These are phyloP conservation scores for Rosa hybrid DNA, from an alignment of 331 rosid genomes.

Conservation along the genomic window DNA sequence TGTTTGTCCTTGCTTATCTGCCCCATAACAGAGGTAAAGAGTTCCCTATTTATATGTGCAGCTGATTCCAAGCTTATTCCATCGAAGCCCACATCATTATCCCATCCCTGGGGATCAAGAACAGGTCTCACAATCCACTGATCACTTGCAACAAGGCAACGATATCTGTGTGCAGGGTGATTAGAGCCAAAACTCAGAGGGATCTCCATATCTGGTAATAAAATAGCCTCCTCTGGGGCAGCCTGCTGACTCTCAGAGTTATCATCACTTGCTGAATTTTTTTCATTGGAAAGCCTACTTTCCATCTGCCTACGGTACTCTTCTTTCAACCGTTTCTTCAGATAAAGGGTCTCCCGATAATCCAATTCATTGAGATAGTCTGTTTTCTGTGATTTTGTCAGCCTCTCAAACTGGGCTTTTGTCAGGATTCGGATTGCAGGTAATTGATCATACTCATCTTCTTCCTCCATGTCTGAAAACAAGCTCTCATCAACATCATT, in stretches of 20 bases:
- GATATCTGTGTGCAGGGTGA: conserved; percentile 72
- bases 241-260: conserved; percentile 53
- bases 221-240: conserved; percentile 65
- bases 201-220: conserved; percentile 82
- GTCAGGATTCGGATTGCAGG: conserved; percentile 78
- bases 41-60: conserved; percentile 51
- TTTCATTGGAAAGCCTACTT: conserved; percentile 41
- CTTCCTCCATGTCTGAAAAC: conserved; percentile 53
- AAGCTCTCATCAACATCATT: conserved; percentile 58
- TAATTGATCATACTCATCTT: conserved; percentile 84
- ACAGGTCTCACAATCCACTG: conserved; percentile 90
- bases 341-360: conserved; percentile 84
- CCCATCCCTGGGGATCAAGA: conserved; percentile 96
- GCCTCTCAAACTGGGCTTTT: conserved; percentile 75
- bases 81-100: conserved; percentile 93
- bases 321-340: conserved; percentile 89
- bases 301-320: conserved; percentile 56
- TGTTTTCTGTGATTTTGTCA: conserved; percentile 65
- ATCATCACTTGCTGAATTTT: conserved; percentile 32
- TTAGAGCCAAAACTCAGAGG: conserved; percentile 78
- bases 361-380: conserved; percentile 93
- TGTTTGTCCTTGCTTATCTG: conserved; percentile 88
- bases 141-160: conserved; percentile 61
- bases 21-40: conserved; percentile 59
- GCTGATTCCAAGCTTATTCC: conserved; percentile 83